phyloP scores from a whole-genome alignment of 1,139 yeast genomes.

The Nakaseomyces bracarensis region DNA sequence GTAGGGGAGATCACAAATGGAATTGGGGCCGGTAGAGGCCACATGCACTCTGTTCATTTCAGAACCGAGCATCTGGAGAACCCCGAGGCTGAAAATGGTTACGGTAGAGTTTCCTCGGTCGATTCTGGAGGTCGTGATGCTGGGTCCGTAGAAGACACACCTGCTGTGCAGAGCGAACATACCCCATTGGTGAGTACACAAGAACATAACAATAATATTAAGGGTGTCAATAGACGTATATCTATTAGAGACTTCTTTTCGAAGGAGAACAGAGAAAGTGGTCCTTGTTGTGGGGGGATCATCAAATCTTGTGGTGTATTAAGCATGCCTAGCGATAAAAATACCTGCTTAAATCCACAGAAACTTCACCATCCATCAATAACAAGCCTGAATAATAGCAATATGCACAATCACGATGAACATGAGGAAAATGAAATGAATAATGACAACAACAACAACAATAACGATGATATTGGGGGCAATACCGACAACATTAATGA shows the following conservation, averaged over 20 bases:
- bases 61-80: not conserved
- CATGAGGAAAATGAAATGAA: not conserved
- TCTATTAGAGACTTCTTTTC: not conserved
- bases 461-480: not conserved
- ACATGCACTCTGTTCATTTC: not conserved
- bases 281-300: slow-evolving; percentile 2
- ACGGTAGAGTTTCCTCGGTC: slow-evolving; percentile 8
- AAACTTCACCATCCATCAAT: not conserved
- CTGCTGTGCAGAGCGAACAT: not conserved
- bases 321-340: not conserved
- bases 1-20: slow-evolving; percentile 1
- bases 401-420: not conserved
- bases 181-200: slow-evolving; percentile 6
- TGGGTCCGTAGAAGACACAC: not conserved
- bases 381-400: not conserved
- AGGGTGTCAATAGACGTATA: not conserved
- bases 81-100: not conserved
- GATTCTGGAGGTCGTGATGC: not conserved
- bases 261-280: slow-evolving; percentile 2
- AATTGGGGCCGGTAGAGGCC: not conserved
- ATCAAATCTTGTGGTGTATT: not conserved
- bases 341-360: not conserved
- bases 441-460: not conserved
- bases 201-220: not conserved
- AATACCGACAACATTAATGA: not conserved